Evolutionary conservation across 768 basidiomycete species (phyloP).

Genomic region (Tricholoma furcatifolium): DNA sequence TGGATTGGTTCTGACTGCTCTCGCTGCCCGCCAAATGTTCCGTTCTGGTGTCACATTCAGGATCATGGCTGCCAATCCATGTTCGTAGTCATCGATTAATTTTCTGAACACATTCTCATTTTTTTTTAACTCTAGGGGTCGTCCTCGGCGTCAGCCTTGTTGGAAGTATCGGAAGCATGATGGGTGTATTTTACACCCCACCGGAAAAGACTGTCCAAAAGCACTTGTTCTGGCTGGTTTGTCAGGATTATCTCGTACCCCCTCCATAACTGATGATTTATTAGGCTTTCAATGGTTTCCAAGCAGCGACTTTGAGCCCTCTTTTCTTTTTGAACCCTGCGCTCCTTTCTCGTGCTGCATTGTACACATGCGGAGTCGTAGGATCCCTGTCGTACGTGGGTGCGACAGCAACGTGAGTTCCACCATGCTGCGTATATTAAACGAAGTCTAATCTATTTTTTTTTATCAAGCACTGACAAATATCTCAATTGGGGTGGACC

Average conservation of each 20-base stretch:
- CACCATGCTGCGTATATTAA: not conserved
- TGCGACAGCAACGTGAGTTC: conserved; percentile 72
- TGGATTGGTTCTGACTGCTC: conserved; percentile 73
- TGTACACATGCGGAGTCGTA: conserved; percentile 87
- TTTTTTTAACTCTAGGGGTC: conserved; percentile 48
- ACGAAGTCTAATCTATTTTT: not conserved
- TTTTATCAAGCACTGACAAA: conserved; percentile 58
- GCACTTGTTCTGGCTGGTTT: conserved; percentile 77
- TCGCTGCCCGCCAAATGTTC: conserved; percentile 79
- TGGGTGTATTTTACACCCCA: conserved; percentile 75
- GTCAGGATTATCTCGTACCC: conserved; percentile 17
- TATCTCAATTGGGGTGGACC: conserved; percentile 87
- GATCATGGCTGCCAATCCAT: conserved; percentile 83
- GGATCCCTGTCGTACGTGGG: conserved; percentile 85
- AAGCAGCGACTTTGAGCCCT: conserved; percentile 84
- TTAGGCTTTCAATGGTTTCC: conserved; percentile 82
- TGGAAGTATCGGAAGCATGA: conserved; percentile 83
- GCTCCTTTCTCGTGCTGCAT: conserved; percentile 79
- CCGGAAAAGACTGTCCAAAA: conserved; percentile 77
- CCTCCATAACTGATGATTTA: not conserved
- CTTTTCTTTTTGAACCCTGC: conserved; percentile 89
- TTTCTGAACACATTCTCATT: not conserved
- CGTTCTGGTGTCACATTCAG: conserved; percentile 64
- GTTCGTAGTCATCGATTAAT: conserved; percentile 36
- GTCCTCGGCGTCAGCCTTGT: conserved; percentile 80